Conservation (phyloP, 2,329 filamentous ascomycete species). For the Onygenales sp. region DNA sequence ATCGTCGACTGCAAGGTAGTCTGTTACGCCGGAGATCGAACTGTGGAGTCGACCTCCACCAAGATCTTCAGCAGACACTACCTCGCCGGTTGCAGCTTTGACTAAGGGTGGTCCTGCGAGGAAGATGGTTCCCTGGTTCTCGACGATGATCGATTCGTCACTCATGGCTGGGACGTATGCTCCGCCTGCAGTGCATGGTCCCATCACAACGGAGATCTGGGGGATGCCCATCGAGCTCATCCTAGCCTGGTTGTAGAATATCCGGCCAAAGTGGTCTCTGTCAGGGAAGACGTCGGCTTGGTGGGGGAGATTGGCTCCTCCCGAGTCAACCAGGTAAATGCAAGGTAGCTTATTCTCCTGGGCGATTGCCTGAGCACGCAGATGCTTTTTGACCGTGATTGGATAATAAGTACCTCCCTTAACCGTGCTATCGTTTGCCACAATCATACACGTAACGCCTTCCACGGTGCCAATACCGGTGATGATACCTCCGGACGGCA, state of each 20-base stretch:
- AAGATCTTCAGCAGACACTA: conserved; percentile 80
- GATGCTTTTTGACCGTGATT: conserved; percentile 94
- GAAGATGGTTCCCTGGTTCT: conserved; percentile 95
- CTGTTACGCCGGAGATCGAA: conserved; percentile 83
- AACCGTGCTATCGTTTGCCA: conserved; percentile 93
- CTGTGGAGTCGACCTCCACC: conserved; percentile 86
- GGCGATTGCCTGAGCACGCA: conserved; percentile 83
- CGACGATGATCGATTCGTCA: conserved; percentile 93
- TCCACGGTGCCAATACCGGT: conserved; percentile 85
- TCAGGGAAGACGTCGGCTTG: conserved; percentile 96
- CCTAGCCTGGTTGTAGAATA: conserved; percentile 95
- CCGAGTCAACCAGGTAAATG: conserved; percentile 93
- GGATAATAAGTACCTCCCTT: conserved; percentile 97
- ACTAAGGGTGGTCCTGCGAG: conserved; percentile 88
- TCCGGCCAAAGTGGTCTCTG: conserved; percentile 86
- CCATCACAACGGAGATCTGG: conserved; percentile 93
- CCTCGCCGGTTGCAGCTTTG: conserved; percentile 90
- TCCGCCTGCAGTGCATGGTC: conserved; percentile 88
- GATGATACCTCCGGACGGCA: conserved; percentile 83
- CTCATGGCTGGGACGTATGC: conserved; percentile 97
- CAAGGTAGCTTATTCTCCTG: conserved; percentile 76
- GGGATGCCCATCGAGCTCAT: conserved; percentile 87
- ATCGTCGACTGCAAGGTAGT: conserved; percentile 91
- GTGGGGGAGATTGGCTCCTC: conserved; percentile 87
- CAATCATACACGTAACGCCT: conserved; percentile 84